Base-by-base conservation (phyloP, 1,284 basidiomycete species). In the Trametes sp. region DNA sequence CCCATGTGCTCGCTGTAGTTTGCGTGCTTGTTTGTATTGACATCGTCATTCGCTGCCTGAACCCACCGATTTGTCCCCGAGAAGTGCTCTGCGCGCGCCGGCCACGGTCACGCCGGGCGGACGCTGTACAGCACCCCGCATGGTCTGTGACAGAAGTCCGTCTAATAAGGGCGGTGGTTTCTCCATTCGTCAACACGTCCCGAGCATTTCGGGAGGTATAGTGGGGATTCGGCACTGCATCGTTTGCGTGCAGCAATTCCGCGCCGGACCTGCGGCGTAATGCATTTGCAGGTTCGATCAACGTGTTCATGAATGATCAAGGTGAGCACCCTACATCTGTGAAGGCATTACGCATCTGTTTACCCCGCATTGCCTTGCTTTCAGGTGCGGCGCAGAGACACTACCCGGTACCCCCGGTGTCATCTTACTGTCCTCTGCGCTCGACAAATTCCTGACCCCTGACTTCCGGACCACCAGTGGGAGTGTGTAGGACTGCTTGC, bases 1-100 rank as follows among this genome's bases (percentile, higher is more conserved):
- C 14, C 38, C 62, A 58, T 54, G 28, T 36, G 62, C 29, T 26
- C 38, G 21, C 23, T 10, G 21, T n/a, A 19, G 26, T 31, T 60
- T 54, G 59, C 59, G 59, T 60, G 59, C 59, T 44, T 49, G 31
- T 21, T 21, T 41, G 52, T 42, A 60, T 54, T 54, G 44, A 24
- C 59, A 13, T 49, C 59, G 59, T 50, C 59, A 60, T 54, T 23
- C 35, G 14, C 44, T 4, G 10, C 8, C 36, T 14, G 19, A 14
- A 11, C 21, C 16, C 52, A 36, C 59, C 59, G 59, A 60, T 28
- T 52, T 35, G 46, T 50, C 53, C 19, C 59, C 59, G 59, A 60
- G 26, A 38, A 42, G 19, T 29, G 13, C 14, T 29, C 16, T 24
- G 38, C 24, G 19, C 31, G 6, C 23, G 54, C 44, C 24, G 44